Evolutionary conservation across 1,284 basidiomycete genomes (phyloP).

Genomic region (Coniferiporia sulphurascens): DNA sequence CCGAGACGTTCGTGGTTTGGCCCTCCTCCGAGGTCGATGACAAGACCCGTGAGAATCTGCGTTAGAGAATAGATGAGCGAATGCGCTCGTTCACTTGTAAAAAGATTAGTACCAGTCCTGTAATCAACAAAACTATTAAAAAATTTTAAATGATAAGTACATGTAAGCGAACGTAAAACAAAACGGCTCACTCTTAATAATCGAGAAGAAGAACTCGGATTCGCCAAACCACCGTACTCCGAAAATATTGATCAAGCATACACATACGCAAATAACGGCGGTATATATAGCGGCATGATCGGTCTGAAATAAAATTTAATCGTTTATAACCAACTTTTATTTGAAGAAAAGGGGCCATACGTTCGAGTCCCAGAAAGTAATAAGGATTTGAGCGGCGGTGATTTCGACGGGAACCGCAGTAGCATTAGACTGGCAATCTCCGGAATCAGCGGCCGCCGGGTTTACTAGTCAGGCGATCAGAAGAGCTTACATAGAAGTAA

Average conservation of each 20-base stretch:
- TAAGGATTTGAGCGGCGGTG: slow-evolving; percentile 43
- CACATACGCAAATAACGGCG: slow-evolving; percentile 52
- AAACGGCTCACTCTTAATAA: slow-evolving; percentile 49
- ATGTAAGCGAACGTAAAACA: not conserved
- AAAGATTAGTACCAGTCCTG: slow-evolving; percentile 34
- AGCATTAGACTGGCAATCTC: slow-evolving; percentile 15
- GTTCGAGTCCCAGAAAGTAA: slow-evolving; percentile 73
- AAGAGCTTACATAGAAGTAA: slow-evolving; percentile 19
- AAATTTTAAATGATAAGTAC: slow-evolving; percentile 7
- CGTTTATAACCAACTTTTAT: not conserved
- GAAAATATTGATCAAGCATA: slow-evolving; percentile 71
- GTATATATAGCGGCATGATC: slow-evolving; percentile 59
- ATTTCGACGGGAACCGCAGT: slow-evolving; percentile 19
- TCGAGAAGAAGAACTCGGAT: slow-evolving; percentile 60
- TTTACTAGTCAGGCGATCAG: not conserved
- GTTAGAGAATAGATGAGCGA: not conserved
- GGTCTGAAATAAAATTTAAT: slow-evolving; percentile 29
- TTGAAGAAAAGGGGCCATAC: slow-evolving; percentile 30
- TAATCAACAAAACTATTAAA: slow-evolving; percentile 47
- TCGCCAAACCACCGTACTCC: slow-evolving; percentile 72
- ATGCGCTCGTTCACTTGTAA: not conserved
- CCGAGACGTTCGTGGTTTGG: slow-evolving; percentile 54
- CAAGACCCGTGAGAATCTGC: slow-evolving; percentile 52
- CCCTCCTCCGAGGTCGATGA: slow-evolving; percentile 70
- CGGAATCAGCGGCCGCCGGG: not conserved